Evolutionary conservation across 306 rosid genomes (phyloP), one percentile per base, ranked within the genome.

Genomic region (Quercus robur): DNA sequence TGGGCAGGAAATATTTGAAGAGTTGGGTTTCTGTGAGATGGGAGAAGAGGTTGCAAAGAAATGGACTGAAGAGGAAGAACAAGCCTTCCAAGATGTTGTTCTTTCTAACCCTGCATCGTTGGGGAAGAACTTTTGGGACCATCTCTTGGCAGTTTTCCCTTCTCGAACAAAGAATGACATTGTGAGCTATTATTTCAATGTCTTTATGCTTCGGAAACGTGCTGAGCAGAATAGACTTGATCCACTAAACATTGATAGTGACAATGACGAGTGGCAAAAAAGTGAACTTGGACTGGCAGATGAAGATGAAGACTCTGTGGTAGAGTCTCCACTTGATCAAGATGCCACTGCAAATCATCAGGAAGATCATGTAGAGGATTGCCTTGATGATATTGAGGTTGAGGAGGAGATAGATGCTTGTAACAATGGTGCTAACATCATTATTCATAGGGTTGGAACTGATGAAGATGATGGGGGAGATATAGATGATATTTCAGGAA

Each of bases 141-240:
- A 61, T 41, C 78, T 82, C 8, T 69, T 62, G 0, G 71, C 72
- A 77, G 75, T 72, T 38, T 82, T 82, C 64, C 89, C 89, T 69
- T 75, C 38, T 63, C 84, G 66, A 25, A 77, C 61, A 0, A 77
- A 52, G 15, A 73, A 44, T 73, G 89, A 83, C 20, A 77, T 79
- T 10, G 84, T 86, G 52, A 82, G 86, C 81, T 86, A 83, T 77
- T 86, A 80, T 74, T 86, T 82, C 58, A 86, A 82, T 28, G 80
- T 77, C 79, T 86, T 82, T 69, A 59, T 82, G 78, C 84, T 86
- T 59, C 72, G 51, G 41, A 76, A 83, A 67, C 84, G 82, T 25
- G 86, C 82, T 8, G 78, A 68, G 76, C 86, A 82, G 72, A 86
- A 86, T 62, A 75, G 84, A 66, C 44, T 74, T 54, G 86, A 77